Evolutionary conservation across 2,329 filamentous ascomycete species (phyloP).

Genomic region (Alternaria triticina): DNA sequence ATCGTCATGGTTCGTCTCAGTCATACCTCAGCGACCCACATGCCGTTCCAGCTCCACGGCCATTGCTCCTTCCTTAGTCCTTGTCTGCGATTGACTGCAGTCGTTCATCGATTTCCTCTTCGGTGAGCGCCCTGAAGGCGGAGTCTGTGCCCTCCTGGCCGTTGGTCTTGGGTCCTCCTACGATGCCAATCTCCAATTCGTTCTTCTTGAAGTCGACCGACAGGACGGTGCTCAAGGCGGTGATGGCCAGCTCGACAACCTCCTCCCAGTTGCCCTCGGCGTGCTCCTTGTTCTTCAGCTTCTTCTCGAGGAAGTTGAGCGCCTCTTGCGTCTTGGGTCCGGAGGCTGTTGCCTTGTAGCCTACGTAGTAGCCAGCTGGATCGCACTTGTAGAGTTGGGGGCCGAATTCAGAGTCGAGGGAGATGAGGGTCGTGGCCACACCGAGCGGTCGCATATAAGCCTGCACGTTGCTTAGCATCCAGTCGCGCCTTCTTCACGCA

Average conservation of each 20-base stretch:
- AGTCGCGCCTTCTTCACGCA: not conserved
- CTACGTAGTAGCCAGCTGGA: constrained; percentile 95
- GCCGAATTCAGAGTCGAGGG: constrained; percentile 88
- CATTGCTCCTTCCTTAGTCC: constrained; percentile 70
- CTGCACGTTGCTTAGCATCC: constrained; percentile 54
- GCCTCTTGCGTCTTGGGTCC: constrained; percentile 99
- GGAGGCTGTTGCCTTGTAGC: constrained; percentile 97
- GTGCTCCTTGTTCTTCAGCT: constrained; percentile 97
- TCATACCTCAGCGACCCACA: constrained; percentile 34
- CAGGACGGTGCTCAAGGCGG: constrained; percentile 91
- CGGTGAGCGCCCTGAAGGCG: constrained; percentile 85
- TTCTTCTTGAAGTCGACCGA: constrained; percentile 99
- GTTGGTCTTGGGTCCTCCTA: constrained; percentile 82
- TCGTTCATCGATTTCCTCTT: constrained; percentile 98
- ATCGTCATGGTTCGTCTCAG: constrained; percentile 31
- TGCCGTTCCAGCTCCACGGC: constrained; percentile 26
- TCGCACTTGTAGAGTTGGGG: constrained; percentile 99
- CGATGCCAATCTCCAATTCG: constrained; percentile 97
- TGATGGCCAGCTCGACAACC: constrained; percentile 95
- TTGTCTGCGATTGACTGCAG: constrained; percentile 98
- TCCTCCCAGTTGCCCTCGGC: constrained; percentile 95
- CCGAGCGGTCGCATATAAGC: constrained; percentile 98
- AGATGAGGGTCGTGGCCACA: constrained; percentile 93
- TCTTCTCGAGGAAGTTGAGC: constrained; percentile 98
- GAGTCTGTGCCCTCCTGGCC: constrained; percentile 82